Percentiles rank a stretch among this genome's conserved stretches.
phyloP scores from a whole-genome alignment of 768 basidiomycete species.

The Tylopilus vinaceipallidus region DNA sequence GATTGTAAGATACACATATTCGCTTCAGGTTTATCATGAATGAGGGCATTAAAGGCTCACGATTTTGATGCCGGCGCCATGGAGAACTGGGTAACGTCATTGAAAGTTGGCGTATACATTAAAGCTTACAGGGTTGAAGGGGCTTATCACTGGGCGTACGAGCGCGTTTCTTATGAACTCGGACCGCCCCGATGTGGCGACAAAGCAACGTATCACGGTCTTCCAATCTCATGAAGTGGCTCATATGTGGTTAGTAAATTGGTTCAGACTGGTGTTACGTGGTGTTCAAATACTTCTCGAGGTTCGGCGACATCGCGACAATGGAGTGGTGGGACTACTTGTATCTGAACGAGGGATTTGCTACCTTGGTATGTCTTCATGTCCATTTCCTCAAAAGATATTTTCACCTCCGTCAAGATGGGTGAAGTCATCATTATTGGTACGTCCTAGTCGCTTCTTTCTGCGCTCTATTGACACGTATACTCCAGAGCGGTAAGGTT shows the following conservation, averaged over 20 bases:
- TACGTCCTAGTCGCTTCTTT: conserved; percentile 30
- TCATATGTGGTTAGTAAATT: conserved; percentile 63
- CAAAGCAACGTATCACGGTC: conserved; percentile 75
- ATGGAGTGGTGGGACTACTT: conserved; percentile 93
- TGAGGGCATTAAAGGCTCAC: conserved; percentile 45
- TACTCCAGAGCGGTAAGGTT: conserved; percentile 50
- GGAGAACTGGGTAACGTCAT: conserved; percentile 75
- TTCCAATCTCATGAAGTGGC: conserved; percentile 86
- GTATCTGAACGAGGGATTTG: conserved; percentile 87
- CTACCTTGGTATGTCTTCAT: conserved; percentile 60
- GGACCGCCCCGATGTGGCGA: conserved; percentile 65
- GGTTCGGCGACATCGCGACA: conserved; percentile 93
- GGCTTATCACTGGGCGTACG: conserved; percentile 87
- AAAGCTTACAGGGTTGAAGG: conserved; percentile 37
- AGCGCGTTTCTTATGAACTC: conserved; percentile 77
- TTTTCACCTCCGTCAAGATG: conserved; percentile 47
- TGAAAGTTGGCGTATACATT: neutral
- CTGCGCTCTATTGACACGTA: conserved; percentile 8
- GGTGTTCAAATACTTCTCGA: conserved; percentile 14
- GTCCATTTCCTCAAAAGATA: neutral
- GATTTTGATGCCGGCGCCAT: conserved; percentile 92
- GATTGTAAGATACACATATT: conserved; percentile 47
- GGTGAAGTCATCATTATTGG: conserved; percentile 85
- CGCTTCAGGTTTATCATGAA: neutral
- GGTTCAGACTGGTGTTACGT: neutral